These are phyloP conservation scores for Fusarium sp. DNA, from an alignment of 2,329 filamentous ascomycete species.

Conservation along the genomic window DNA sequence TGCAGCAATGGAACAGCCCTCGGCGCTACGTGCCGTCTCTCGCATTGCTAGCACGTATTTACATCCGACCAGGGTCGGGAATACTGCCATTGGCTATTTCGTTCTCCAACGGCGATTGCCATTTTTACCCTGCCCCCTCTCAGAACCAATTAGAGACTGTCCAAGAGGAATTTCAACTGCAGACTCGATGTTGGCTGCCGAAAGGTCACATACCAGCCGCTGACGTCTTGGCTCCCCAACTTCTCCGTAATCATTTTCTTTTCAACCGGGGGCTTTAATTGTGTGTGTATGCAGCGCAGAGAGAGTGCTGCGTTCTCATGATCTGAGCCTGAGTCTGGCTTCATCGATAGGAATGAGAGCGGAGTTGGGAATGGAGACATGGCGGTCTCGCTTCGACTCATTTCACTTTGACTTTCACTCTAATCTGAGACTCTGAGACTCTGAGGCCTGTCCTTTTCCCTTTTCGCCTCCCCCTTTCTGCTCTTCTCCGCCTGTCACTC, in stretches of 20 bases:
- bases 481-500: not conserved
- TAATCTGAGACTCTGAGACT: not conserved
- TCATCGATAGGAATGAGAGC: conserved; percentile 12
- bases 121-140: not conserved
- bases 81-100: conserved; percentile 4
- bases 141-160: conserved; percentile 16
- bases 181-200: conserved; percentile 9
- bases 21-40: conserved; percentile 32
- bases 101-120: not conserved
- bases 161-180: not conserved
- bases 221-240: conserved; percentile 25
- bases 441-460: not conserved
- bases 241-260: not conserved
- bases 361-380: conserved; percentile 16
- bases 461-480: conserved; percentile 25
- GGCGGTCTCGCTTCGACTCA: conserved; percentile 2
- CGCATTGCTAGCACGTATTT: conserved; percentile 17
- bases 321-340: not conserved
- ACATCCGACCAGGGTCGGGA: conserved; percentile 10
- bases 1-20: not conserved
- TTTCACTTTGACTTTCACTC: not conserved
- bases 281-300: not conserved
- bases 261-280: no score
- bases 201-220: conserved; percentile 24
- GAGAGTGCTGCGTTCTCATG: not conserved